Conservation (phyloP, 1,284 basidiomycete genomes). For the Wolfiporia cocos region DNA sequence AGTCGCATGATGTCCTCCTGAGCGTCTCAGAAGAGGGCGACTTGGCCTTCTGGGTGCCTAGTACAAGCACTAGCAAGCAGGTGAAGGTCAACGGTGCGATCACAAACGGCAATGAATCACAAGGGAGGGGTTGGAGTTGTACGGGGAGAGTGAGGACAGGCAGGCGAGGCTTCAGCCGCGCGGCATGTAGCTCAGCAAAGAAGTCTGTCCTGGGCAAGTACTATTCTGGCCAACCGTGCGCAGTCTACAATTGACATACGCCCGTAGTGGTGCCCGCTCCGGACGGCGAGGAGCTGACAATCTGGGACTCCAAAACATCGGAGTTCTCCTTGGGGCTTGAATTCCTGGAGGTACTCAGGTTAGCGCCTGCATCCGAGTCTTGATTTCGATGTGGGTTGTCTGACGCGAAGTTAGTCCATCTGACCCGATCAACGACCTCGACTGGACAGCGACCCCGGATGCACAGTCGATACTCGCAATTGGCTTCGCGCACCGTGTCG, state of each 20-base stretch:
- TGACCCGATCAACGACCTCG: conserved; percentile 73
- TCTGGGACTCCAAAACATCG: conserved; percentile 94
- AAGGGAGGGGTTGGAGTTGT: conserved; percentile 46
- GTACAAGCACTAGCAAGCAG: neutral
- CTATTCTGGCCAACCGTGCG: neutral
- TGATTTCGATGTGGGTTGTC: no score
- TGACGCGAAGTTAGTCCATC: conserved; percentile 21
- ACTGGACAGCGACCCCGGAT: conserved; percentile 90
- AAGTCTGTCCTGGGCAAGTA: conserved; percentile 72
- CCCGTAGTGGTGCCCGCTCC: conserved; percentile 44
- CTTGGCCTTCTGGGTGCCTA: conserved; percentile 75
- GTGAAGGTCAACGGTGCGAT: neutral
- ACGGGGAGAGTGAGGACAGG: conserved; percentile 75
- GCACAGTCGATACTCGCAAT: conserved; percentile 86
- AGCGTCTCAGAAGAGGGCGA: conserved; percentile 72
- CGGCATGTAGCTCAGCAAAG: conserved; percentile 82
- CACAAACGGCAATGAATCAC: conserved; percentile 1
- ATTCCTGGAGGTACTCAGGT: conserved; percentile 60
- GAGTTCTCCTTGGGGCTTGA: conserved; percentile 90
- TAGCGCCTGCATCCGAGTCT: no score
- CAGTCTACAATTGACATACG: neutral
- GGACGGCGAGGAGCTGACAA: conserved; percentile 74
- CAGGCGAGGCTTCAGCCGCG: conserved; percentile 55
- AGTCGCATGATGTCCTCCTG: conserved; percentile 67
- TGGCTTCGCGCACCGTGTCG: conserved; percentile 71